Base-by-base conservation (phyloP, 108 stramenopile species). In the Cyclotella atomus region DNA sequence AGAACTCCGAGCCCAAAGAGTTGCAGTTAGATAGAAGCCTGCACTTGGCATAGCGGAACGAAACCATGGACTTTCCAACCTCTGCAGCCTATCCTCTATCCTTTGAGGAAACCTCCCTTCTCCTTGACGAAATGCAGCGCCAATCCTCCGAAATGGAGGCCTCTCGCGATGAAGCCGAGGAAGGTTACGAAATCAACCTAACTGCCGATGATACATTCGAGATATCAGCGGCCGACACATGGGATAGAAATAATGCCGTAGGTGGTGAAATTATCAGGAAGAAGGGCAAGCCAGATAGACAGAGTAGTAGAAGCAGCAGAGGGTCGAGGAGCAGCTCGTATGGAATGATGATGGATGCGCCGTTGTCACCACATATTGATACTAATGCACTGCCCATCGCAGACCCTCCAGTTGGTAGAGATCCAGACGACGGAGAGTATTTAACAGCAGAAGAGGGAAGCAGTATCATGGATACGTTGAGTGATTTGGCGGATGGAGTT, bases 401-500 rank as follows among this genome's bases (percentile, higher is more conserved):
- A 15, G 57, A 35, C 33, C 57, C 57, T 7, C 57, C 29, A 28
- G 29, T 35, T 32, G 3, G 33, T 15, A 41, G 14, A 36, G 34
- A 41, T 36, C 38, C 60, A 0, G 60, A 23, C 28, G 60, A 61
- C 19, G 60, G 41, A 24, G 3, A 2, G 9, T 36, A 21, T 36
- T 2, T 36, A 19, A 17, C 34, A 12, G 34, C 15, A 21, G 36
- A 36, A 0, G 60, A 41, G 29, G 55, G 55, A 30, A 53, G 21
- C 28, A 50, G 47, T 7, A 44, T 70, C 10, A 30, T 70, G 55
- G 21, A 36, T 53, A 50, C 35, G 32, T 70, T 70, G 55, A 70
- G 68, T 45, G 68, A 70, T 43, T 70, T 70, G 68, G 68, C 35
- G n/a, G 54, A 57, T 57, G 54, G 55, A 9, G 24, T 70, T 41